Percentiles rank a stretch among this genome's conserved stretches.
Conservation (phyloP, 106 monocot species). For the Hemerocallis citrina region DNA sequence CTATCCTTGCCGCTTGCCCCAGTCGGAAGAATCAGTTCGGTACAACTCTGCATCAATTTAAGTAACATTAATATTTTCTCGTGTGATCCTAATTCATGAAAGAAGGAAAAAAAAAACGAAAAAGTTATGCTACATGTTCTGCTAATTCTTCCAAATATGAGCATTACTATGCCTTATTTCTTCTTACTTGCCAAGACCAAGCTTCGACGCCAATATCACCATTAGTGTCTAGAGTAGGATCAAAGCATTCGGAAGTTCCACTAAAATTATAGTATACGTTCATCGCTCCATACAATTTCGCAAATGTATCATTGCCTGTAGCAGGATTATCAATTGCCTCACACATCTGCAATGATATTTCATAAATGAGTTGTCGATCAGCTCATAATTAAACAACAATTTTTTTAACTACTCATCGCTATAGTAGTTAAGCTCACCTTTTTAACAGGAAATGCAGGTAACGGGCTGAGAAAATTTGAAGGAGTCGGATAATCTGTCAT, state of each 20-base stretch:
- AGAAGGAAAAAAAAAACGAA: not conserved
- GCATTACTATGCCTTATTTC: not conserved
- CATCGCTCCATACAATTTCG: constrained; percentile 25
- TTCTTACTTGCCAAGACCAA: constrained; percentile 38
- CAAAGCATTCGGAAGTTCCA: constrained; percentile 16
- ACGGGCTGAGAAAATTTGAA: constrained; percentile 24
- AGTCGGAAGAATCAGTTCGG: constrained; percentile 24
- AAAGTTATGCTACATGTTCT: too few relatives aligned
- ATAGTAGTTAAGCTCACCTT: constrained; percentile 10
- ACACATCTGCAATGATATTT: constrained; percentile 33
- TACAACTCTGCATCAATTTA: constrained; percentile 22
- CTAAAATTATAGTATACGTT: constrained; percentile 40
- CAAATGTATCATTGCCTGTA: constrained; percentile 18
- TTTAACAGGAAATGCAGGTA: constrained; percentile 44
- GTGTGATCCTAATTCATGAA: not conserved
- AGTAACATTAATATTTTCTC: not conserved
- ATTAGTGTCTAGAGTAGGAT: not conserved
- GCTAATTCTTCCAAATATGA: not conserved
- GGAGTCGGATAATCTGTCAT: constrained; percentile 46
- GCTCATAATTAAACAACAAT: not conserved
- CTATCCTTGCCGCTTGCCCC: constrained; percentile 25
- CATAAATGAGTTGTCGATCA: not conserved
- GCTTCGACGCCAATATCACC: not conserved
- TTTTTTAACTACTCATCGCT: too few relatives aligned
- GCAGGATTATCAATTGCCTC: constrained; percentile 33